Evolutionary conservation across 2,329 filamentous ascomycete species (phyloP), one percentile per base, ranked within the genome.

Genomic region (Penicillium sp.): DNA sequence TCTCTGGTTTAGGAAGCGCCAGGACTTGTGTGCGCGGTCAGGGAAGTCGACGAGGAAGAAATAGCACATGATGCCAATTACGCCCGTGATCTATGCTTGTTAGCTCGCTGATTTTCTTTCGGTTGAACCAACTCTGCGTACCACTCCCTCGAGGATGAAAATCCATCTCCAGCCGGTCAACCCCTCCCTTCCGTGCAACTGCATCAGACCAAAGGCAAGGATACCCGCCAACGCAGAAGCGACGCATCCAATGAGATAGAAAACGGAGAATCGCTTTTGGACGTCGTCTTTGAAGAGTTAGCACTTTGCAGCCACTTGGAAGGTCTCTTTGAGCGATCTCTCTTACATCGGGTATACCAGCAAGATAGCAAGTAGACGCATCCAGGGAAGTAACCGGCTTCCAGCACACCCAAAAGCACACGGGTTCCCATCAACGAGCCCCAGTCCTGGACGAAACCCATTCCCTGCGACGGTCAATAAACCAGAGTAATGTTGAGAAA

Each of bases 341-440:
- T 25, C 65, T 60, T 54, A 69, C 67, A 71, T 55, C 72, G 61
- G 0, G 85, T 86, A 65, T 88, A 89, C 86, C 86, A 91, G 35
- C 85, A 88, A 56, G 83, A 86, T n/a, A 91, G 79, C 6, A 90
- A 75, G 65, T 89, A 90, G 0, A 88, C 85, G 48, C 82, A 86
- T 49, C 83, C 82, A 0, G 87, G 86, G 70, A 90, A 90, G 72
- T 87, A 89, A 0, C 87, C 77, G 31, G 66, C 68, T 50, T 70
- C 68, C 15, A 70, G 32, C n/a, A 65, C 29, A 46, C 65, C 68
- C 2, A 70, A 60, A 7, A 70, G 53, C 5, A 66, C 55, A 34
- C 66, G 67, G 29, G 64, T 54, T 8, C 46, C 67, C 8, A 64
- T 60, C 56, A 71, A 56, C 21, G 65, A 56, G 6, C 62, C 56